Percentiles rank a stretch among this genome's conserved stretches.
phyloP scores from a whole-genome alignment of 139 green algal genomes.

The Coccomyxa sp. region DNA sequence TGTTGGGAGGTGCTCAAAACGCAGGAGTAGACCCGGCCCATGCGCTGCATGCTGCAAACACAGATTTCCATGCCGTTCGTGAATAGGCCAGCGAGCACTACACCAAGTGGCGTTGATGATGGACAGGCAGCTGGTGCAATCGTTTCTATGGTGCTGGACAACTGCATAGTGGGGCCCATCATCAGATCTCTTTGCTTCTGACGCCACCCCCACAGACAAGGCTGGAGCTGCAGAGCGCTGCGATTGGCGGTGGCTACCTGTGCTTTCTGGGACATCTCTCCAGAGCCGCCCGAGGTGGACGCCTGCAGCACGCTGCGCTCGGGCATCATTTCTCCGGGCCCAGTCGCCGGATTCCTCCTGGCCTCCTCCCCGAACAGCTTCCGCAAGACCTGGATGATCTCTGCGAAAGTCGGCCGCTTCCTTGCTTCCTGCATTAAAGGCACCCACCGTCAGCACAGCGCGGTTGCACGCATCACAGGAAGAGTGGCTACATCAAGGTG shows the following conservation, averaged over 20 bases:
- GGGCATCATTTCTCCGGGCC: not conserved
- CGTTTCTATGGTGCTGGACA: too few relatives aligned
- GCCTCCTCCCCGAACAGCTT: constrained; percentile 17
- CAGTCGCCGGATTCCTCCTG: not conserved
- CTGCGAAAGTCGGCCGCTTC: not conserved
- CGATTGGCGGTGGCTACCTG: not conserved
- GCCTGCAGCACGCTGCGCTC: not conserved
- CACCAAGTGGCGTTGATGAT: too few relatives aligned
- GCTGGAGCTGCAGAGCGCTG: not conserved
- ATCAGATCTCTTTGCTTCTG: too few relatives aligned
- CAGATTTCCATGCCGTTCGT: too few relatives aligned
- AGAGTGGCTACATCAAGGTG: too few relatives aligned
- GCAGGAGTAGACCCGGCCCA: not conserved
- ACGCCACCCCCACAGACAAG: not conserved
- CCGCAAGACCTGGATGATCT: constrained; percentile 16
- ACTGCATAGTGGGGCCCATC: too few relatives aligned
- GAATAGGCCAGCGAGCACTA: too few relatives aligned
- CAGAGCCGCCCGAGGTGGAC: not conserved
- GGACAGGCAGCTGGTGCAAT: too few relatives aligned
- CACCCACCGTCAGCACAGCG: not conserved
- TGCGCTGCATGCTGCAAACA: not conserved
- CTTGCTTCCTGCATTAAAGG: not conserved
- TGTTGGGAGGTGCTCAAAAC: not conserved
- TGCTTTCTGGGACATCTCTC: not conserved
- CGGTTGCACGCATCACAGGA: too few relatives aligned